phyloP scores from a whole-genome alignment of 1,284 basidiomycete species.

The Exobasidium cylindrosporum region DNA sequence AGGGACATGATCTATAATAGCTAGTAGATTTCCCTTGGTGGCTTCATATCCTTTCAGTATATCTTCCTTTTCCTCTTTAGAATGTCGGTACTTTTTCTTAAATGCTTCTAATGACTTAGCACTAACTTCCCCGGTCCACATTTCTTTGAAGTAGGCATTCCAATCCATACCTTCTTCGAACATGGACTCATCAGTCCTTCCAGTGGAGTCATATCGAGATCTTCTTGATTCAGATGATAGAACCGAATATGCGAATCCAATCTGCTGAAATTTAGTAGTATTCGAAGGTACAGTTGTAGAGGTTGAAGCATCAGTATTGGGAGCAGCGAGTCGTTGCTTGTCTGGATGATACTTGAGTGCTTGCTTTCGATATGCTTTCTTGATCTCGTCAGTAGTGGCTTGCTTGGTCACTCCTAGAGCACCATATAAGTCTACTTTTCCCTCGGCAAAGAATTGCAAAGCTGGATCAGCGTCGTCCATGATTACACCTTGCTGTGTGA shows the following conservation, averaged over 20 bases:
- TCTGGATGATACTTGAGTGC: constrained; percentile 52
- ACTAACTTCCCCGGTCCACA: constrained; percentile 51
- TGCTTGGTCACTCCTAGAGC: constrained; percentile 36
- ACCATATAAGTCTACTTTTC: constrained; percentile 48
- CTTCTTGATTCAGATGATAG: constrained; percentile 43
- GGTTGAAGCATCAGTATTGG: neutral
- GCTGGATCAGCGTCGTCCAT: constrained; percentile 47
- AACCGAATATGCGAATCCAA: constrained; percentile 53
- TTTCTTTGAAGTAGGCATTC: constrained; percentile 54
- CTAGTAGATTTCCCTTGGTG: constrained; percentile 31
- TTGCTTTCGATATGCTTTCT: constrained; percentile 48
- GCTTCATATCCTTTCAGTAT: constrained; percentile 42
- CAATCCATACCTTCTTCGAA: constrained; percentile 52
- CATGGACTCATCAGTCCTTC: constrained; percentile 44
- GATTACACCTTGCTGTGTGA: too few species aligned
- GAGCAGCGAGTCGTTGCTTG: constrained; percentile 27
- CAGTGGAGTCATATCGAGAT: constrained; percentile 49
- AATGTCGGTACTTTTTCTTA: constrained; percentile 46
- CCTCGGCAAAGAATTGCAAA: constrained; percentile 48
- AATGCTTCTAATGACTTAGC: constrained; percentile 45
- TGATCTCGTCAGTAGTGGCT: constrained; percentile 42
- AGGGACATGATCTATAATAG: constrained; percentile 47
- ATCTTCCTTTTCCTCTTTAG: constrained; percentile 47
- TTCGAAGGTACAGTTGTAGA: neutral
- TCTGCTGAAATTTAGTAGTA: constrained; percentile 44